These are phyloP conservation scores for Fusarium napiforme DNA, from an alignment of 2,329 filamentous ascomycete species.

Conservation along the genomic window DNA sequence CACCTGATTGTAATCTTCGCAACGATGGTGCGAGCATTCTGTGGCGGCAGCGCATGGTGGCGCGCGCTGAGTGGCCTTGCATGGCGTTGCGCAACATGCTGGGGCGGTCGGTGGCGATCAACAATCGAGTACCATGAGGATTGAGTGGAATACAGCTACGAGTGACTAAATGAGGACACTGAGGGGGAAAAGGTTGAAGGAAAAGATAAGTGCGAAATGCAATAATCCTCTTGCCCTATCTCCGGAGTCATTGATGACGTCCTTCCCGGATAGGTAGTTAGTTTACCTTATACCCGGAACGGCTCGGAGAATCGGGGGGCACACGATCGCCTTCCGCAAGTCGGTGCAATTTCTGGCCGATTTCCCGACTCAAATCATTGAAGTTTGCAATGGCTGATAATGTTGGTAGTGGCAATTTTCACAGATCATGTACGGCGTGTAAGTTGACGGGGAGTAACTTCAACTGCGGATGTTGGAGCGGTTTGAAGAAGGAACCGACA, in stretches of 20 bases:
- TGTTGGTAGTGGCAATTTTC: no score
- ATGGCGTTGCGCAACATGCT: conserved; percentile 47
- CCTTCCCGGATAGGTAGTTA: no score
- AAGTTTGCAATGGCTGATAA: no score
- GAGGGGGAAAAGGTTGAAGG: no score
- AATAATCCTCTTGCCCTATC: conserved; percentile 16
- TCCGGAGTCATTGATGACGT: conserved; percentile 38
- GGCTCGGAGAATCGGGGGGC: conserved; percentile 37
- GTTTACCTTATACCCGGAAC: conserved; percentile 28
- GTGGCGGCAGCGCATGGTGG: conserved; percentile 46
- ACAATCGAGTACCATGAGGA: conserved; percentile 24
- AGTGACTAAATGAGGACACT: not conserved
- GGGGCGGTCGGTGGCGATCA: conserved; percentile 24
- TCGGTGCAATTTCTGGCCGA: conserved; percentile 27
- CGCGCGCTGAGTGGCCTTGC: conserved; percentile 37
- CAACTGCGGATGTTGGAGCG: no score
- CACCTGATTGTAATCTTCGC: conserved; percentile 47
- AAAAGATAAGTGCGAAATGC: not conserved
- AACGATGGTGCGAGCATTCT: conserved; percentile 59
- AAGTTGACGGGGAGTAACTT: no score
- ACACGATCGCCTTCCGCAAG: conserved; percentile 26
- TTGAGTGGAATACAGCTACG: not conserved
- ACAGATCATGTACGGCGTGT: no score
- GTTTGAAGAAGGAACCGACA: no score
- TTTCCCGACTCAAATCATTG: conserved; percentile 1